These are phyloP conservation scores for Talaromyces sp. DNA, from an alignment of 2,329 filamentous ascomycete species.

Conservation along the genomic window DNA sequence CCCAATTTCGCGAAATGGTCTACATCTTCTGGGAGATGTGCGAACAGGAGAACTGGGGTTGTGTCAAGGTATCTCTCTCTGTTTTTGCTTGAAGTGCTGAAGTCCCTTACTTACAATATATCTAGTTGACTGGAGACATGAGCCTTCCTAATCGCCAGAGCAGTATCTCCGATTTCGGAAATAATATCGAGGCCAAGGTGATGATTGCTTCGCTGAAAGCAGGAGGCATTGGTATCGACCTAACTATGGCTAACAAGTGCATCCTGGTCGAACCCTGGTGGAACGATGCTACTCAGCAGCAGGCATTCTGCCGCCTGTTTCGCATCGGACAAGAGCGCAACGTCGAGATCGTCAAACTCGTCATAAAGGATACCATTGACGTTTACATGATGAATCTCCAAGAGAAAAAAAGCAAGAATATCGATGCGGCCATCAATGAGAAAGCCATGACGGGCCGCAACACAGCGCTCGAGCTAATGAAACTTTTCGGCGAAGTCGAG, in stretches of 20 bases:
- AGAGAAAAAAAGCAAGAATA: conserved; percentile 40
- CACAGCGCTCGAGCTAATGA: conserved; percentile 18
- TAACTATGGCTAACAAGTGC: conserved; percentile 56
- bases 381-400: conserved; percentile 54
- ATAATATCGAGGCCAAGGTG: conserved; percentile 36
- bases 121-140: conserved; percentile 39
- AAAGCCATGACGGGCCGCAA: conserved; percentile 13
- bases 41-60: conserved; percentile 39
- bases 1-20: conserved; percentile 53
- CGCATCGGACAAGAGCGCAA: conserved; percentile 60
- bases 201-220: conserved; percentile 54
- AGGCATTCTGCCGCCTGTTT: conserved; percentile 55
- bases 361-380: conserved; percentile 56
- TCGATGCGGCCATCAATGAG: conserved; percentile 21
- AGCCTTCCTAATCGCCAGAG: conserved; percentile 39
- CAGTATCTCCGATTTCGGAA: conserved; percentile 44
- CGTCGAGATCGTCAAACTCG: conserved; percentile 55
- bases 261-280: conserved; percentile 57
- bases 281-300: conserved; percentile 58
- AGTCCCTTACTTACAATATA: not conserved
- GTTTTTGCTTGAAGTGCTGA: not conserved
- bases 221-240: conserved; percentile 55
- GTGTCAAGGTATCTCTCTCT: conserved; percentile 12
- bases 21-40: conserved; percentile 49
- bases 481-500: conserved; percentile 21